phyloP scores from a whole-genome alignment of 768 basidiomycete genomes.

The Lactarius trivialis region DNA sequence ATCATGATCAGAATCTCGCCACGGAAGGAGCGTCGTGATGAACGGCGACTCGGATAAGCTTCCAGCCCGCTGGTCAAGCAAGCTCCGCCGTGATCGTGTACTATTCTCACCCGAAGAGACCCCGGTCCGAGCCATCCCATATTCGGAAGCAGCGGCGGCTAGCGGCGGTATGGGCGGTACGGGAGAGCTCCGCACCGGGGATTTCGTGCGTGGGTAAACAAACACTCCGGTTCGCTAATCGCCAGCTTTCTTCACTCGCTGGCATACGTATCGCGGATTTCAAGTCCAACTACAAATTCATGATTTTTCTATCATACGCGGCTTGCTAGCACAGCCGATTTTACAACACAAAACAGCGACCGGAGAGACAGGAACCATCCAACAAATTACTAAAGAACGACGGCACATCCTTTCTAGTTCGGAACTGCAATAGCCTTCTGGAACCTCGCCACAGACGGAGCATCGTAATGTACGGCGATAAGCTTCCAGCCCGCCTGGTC shows the following conservation, averaged over 20 bases:
- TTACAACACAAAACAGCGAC: neutral
- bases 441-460: neutral
- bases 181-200: too few species aligned
- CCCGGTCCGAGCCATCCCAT: too few species aligned
- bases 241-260: too few species aligned
- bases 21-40: neutral
- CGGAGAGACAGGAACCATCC: neutral
- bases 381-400: neutral
- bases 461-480: neutral
- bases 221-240: too few species aligned
- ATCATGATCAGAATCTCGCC: too few species aligned
- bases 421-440: neutral
- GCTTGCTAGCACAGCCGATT: too few species aligned
- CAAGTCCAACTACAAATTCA: neutral
- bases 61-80: neutral
- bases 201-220: too few species aligned
- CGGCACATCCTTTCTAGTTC: neutral
- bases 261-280: neutral
- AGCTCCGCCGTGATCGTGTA: neutral
- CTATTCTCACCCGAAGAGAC: too few species aligned
- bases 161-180: too few species aligned
- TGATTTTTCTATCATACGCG: neutral
- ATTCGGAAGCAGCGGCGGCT: too few species aligned
- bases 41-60: neutral
- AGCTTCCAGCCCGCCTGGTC: neutral